These are phyloP conservation scores for Dioscorea dumetorum DNA, from an alignment of 106 monocot species.

Conservation along the genomic window DNA sequence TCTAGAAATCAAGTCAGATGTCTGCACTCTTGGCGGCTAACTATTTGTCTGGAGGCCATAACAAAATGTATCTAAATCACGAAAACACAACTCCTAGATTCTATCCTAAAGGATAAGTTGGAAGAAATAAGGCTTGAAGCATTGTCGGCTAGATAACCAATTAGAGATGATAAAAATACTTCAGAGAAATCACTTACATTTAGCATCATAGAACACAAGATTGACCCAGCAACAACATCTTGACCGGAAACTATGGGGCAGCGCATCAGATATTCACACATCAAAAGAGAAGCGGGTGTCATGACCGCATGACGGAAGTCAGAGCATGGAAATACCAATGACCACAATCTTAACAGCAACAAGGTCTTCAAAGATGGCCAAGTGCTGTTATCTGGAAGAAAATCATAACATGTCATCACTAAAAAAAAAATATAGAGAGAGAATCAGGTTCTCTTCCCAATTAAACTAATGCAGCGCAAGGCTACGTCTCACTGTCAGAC, in stretches of 20 bases:
- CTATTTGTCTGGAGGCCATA: no score
- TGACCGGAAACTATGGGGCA: slow-evolving; percentile 64
- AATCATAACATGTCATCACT: slow-evolving; percentile 4
- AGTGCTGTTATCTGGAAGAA: slow-evolving; percentile 51
- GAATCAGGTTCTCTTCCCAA: no score
- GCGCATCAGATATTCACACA: slow-evolving; percentile 92
- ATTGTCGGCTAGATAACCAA: no score
- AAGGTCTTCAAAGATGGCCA: slow-evolving; percentile 93
- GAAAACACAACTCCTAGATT: no score
- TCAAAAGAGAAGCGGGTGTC: slow-evolving; percentile 82
- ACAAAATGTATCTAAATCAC: no score
- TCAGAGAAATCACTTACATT: slow-evolving; percentile 43
- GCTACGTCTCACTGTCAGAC: slow-evolving; percentile 12
- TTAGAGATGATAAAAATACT: no score
- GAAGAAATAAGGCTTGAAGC: no score
- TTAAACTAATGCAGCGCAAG: no score
- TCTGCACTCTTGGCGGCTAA: neutral
- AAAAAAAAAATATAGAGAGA: slow-evolving; percentile 2
- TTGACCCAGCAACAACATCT: slow-evolving; percentile 80
- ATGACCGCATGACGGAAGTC: slow-evolving; percentile 94
- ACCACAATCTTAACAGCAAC: slow-evolving; percentile 78
- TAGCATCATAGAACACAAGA: slow-evolving; percentile 84
- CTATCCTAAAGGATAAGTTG: no score
- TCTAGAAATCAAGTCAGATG: neutral
- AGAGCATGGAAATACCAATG: slow-evolving; percentile 83